A percentile compares a stretch with the other conserved stretches of the same genome.
Evolutionary conservation across 2,329 filamentous ascomycete species (phyloP).

Genomic region (Cytospora paraplurivora): DNA sequence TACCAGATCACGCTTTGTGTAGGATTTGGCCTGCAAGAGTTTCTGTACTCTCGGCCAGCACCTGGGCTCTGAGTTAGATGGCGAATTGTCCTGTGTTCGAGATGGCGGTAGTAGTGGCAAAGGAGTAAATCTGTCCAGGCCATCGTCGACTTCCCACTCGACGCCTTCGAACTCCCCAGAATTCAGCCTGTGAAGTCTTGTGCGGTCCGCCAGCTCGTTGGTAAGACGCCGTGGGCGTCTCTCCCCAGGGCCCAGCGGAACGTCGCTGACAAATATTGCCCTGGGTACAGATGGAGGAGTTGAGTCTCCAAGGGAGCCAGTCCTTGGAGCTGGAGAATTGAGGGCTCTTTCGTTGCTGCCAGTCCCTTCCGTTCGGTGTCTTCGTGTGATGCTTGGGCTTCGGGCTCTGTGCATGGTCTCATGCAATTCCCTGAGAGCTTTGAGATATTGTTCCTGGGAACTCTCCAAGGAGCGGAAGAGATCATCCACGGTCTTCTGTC

Average conservation of each 20-base stretch:
- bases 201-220: slow-evolving; percentile 20
- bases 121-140: slow-evolving; percentile 3
- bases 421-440: slow-evolving; percentile 10
- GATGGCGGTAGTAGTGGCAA: slow-evolving; percentile 21
- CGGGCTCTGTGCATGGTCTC: slow-evolving; percentile 1
- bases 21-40: slow-evolving; percentile 9
- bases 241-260: slow-evolving; percentile 7
- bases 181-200: slow-evolving; percentile 1
- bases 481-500: slow-evolving; percentile 17
- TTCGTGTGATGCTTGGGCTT: background rate
- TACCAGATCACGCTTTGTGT: slow-evolving; percentile 17
- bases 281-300: slow-evolving; percentile 5
- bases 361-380: slow-evolving; percentile 17
- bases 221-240: slow-evolving; percentile 17
- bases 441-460: slow-evolving; percentile 23
- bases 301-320: background rate
- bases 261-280: slow-evolving; percentile 10
- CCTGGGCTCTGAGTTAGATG: background rate
- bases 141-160: slow-evolving; percentile 16
- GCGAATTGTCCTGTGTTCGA: background rate
- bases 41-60: slow-evolving; percentile 19
- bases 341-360: slow-evolving; percentile 19
- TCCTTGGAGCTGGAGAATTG: slow-evolving; percentile 4
- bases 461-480: slow-evolving; percentile 18
- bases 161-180: slow-evolving; percentile 12